Evolutionary conservation across 352 stramenopile species (phyloP).

Genomic region (Saprolegnia diclina): DNA sequence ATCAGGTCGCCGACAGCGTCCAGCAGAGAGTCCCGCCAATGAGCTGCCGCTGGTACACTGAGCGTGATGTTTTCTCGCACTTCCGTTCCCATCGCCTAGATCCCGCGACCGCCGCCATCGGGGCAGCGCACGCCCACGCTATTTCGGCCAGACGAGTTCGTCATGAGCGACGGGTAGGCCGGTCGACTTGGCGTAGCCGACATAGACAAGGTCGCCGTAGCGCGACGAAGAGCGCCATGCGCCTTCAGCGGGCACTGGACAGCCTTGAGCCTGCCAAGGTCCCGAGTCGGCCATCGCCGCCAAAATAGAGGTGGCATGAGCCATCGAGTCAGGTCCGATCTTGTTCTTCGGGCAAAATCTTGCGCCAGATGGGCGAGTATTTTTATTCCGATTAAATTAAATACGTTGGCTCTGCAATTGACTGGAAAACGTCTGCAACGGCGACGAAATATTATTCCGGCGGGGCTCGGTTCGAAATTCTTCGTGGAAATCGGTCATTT

Average conservation of each 20-base stretch:
- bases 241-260: slow-evolving; percentile 15
- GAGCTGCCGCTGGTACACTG: not conserved
- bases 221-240: slow-evolving; percentile 11
- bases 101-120: not conserved
- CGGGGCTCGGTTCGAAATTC: not conserved
- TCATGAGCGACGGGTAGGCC: slow-evolving; percentile 3
- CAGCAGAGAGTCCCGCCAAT: not conserved
- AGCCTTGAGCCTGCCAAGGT: not conserved
- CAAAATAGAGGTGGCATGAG: too few relatives aligned
- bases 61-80: not conserved
- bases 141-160: slow-evolving; percentile 17
- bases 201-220: not conserved
- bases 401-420: not conserved
- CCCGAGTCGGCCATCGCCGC: not conserved
- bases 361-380: not conserved
- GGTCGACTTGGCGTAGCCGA: not conserved
- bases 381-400: not conserved
- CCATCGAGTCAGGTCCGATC: too few relatives aligned
- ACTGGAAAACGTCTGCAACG: too few relatives aligned
- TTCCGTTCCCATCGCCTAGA: not conserved
- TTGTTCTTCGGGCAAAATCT: not conserved
- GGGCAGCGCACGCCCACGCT: not conserved
- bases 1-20: not conserved
- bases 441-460: too few relatives aligned
- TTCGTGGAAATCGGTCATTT: not conserved